Percentiles rank a stretch among this genome's conserved stretches.
phyloP scores from a whole-genome alignment of 345 rosid genomes.

The Sisymbrium irio region DNA sequence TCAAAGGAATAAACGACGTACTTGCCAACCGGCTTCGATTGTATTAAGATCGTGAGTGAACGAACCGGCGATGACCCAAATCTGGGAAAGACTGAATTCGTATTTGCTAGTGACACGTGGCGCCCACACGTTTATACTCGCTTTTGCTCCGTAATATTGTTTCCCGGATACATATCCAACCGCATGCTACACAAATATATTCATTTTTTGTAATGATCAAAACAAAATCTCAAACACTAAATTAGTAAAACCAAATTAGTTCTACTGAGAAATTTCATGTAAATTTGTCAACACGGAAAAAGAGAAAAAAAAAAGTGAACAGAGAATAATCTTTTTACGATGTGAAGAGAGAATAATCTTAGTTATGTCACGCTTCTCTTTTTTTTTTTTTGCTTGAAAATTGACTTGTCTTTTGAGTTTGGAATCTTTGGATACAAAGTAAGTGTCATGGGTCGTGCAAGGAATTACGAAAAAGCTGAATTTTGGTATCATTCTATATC shows the following conservation, averaged over 20 bases:
- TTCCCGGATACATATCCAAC: constrained; percentile 87
- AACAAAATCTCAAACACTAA: not conserved
- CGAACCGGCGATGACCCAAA: constrained; percentile 97
- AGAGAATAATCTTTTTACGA: constrained; percentile 23
- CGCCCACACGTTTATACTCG: constrained; percentile 94
- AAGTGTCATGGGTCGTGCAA: not conserved
- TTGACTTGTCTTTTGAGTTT: constrained; percentile 5
- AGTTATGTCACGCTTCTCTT: constrained; percentile 25
- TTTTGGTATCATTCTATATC: constrained; percentile 35
- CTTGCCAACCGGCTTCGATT: constrained; percentile 99
- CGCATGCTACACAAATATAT: constrained; percentile 63
- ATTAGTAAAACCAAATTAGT: not conserved
- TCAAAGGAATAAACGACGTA: constrained; percentile 5
- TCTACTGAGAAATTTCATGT: not conserved
- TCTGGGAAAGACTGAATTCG: constrained; percentile 90
- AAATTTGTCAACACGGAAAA: constrained; percentile 11
- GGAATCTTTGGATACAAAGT: not conserved
- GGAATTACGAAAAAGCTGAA: constrained; percentile 32
- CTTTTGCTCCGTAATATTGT: constrained; percentile 93
- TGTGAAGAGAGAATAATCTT: constrained; percentile 23
- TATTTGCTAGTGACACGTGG: constrained; percentile 73
- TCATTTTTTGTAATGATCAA: not conserved
- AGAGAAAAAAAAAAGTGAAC: not conserved
- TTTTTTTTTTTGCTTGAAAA: not conserved
- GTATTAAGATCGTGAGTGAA: constrained; percentile 92